Percentiles rank a stretch among this genome's conserved stretches.
Evolutionary conservation across 2,329 filamentous ascomycete species (phyloP).

Genomic region (Blastomyces silverae): DNA sequence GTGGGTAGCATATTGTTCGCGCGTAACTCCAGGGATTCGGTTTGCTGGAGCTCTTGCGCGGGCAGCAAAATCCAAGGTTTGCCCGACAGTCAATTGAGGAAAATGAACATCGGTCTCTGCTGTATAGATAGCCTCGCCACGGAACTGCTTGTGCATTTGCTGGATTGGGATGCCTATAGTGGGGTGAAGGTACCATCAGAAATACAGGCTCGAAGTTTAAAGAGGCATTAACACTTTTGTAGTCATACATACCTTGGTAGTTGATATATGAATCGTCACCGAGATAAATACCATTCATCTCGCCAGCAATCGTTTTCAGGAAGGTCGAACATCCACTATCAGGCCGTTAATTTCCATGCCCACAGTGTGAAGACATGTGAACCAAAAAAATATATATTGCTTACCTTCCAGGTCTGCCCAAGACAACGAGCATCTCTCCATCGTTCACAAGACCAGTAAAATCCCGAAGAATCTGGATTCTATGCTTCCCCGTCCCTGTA

Average conservation of each 20-base stretch:
- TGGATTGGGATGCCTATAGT: conserved; percentile 12
- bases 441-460: conserved; percentile 58
- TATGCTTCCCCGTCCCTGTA: conserved; percentile 28
- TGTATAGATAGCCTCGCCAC: conserved; percentile 80
- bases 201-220: not conserved
- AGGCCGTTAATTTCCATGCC: conserved; percentile 6
- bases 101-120: conserved; percentile 82
- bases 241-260: conserved; percentile 52
- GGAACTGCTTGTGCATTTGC: conserved; percentile 52
- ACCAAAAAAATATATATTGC: not conserved
- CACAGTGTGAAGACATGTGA: not conserved
- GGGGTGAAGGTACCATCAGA: not conserved
- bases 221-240: not conserved
- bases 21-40: conserved; percentile 52
- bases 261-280: conserved; percentile 67
- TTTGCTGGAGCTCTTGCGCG: conserved; percentile 79
- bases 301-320: conserved; percentile 74
- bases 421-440: conserved; percentile 53
- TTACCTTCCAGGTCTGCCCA: conserved; percentile 45
- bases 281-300: conserved; percentile 71
- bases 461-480: conserved; percentile 54
- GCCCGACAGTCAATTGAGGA: conserved; percentile 76
- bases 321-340: conserved; percentile 63
- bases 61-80: conserved; percentile 77
- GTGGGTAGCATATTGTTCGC: conserved; percentile 36